These are phyloP conservation scores for Cutaneotrichosporon mucoides DNA, from an alignment of 1,284 basidiomycete genomes.

Conservation along the genomic window DNA sequence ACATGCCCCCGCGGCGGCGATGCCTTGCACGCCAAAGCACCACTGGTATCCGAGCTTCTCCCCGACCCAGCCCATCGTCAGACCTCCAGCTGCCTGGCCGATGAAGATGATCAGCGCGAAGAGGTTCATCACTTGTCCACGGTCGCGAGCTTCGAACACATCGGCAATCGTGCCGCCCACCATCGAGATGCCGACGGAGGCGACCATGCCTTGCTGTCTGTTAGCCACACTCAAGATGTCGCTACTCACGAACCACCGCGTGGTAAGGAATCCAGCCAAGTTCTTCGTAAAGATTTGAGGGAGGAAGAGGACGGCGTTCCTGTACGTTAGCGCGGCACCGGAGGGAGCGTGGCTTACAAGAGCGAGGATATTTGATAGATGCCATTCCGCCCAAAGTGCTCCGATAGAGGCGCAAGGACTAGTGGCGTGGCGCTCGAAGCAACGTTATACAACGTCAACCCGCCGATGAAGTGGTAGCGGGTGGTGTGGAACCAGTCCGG, in stretches of 20 bases:
- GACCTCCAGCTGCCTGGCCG: conserved; percentile 28
- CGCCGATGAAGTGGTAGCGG: conserved; percentile 23
- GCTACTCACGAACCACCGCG: conserved; percentile 33
- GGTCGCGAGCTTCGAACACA: conserved; percentile 37
- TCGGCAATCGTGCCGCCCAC: conserved; percentile 48
- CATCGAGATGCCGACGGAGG: conserved; percentile 40
- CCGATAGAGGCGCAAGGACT: conserved; percentile 40
- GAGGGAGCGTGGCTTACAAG: conserved; percentile 1
- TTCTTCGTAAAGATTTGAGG: conserved; percentile 40
- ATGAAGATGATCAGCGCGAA: conserved; percentile 48
- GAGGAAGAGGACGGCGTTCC: conserved; percentile 36
- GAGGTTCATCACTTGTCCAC: conserved; percentile 50
- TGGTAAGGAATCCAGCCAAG: conserved; percentile 35
- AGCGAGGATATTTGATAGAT: conserved; percentile 35
- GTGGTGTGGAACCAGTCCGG: conserved; percentile 25
- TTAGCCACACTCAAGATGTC: not conserved
- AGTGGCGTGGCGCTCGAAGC: conserved; percentile 37
- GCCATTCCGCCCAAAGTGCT: conserved; percentile 37
- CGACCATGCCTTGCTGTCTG: conserved; percentile 33
- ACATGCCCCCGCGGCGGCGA: conserved; percentile 27
- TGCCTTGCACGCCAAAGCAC: conserved; percentile 40
- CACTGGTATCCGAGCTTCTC: conserved; percentile 33
- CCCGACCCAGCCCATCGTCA: conserved; percentile 31
- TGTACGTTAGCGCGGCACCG: not conserved
- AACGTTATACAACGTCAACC: conserved; percentile 29